Evolutionary conservation across 2,329 filamentous ascomycete species (phyloP), one percentile per base, ranked within the genome.

Genomic region (Pseudomassariella vexata): DNA sequence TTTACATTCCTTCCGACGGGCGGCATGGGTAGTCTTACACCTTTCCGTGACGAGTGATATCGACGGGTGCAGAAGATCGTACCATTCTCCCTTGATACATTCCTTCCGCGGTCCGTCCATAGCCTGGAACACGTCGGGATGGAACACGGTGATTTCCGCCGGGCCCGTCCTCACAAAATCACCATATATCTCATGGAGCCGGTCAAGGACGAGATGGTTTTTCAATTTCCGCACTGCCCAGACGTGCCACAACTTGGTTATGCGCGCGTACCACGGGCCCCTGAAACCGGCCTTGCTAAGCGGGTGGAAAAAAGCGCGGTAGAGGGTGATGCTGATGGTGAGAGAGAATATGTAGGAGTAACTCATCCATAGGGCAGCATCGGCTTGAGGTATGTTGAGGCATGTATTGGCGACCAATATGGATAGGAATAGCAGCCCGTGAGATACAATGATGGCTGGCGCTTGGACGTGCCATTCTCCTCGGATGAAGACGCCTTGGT

Each of bases 251-350:
- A 62, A 43, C 30, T 65, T 64, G 11, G 51, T 53, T 12, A 60
- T 37, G 3, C 53, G 48, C 14, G 55, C 56, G 8, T 44, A 42
- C 27, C 52, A 52, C 2, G 63, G 63, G 0, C 63, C 61, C 2
- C 50, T 52, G 23, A 65, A 62, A 38, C 41, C 39, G 19, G 37
- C 34, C 9, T 50, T 32, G n/a, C 43, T 48, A 9, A 63, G 45
- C 4, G 55, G 56, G 32, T 65, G 63, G 37, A 62, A 63, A 33
- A 59, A 53, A 3, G 49, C 34, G 11, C 63, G 52, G 42, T 66
- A 60, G n/a, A 58, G 33, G 6, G 50, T 16, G 12, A 64, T 60
- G 37, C 59, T 64, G 7, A 24, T 19, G 6, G 46, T 19, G 5
- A 49, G 38, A 1, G 35, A 28, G 6, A 30, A 22, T 3, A 46